These are phyloP conservation scores for Boletus speciosus DNA, from an alignment of 768 basidiomycete genomes.

Conservation along the genomic window DNA sequence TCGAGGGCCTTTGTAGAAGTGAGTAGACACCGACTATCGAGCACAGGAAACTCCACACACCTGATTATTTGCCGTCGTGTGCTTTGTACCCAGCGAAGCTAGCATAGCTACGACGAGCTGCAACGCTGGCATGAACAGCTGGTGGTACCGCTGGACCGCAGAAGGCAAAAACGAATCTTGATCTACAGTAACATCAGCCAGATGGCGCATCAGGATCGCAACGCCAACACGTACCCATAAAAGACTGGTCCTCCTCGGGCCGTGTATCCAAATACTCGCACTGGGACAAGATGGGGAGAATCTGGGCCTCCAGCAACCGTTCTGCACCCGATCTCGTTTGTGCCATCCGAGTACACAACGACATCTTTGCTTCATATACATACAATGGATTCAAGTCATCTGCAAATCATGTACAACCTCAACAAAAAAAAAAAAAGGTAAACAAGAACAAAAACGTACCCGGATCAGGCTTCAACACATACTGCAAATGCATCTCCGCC, in stretches of 20 bases:
- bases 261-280: slow-evolving; percentile 87
- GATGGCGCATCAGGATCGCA: not conserved
- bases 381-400: slow-evolving; percentile 90
- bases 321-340: slow-evolving; percentile 84
- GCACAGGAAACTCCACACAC: slow-evolving; percentile 32
- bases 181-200: slow-evolving; percentile 42
- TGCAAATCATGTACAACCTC: slow-evolving; percentile 26
- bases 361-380: slow-evolving; percentile 94
- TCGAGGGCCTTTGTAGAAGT: slow-evolving; percentile 42
- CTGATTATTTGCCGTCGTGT: slow-evolving; percentile 66
- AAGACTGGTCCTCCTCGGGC: slow-evolving; percentile 78
- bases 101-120: slow-evolving; percentile 78
- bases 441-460: slow-evolving; percentile 45
- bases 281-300: slow-evolving; percentile 69
- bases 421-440: not conserved
- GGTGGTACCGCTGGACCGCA: slow-evolving; percentile 86
- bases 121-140: slow-evolving; percentile 81
- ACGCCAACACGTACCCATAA: slow-evolving; percentile 56
- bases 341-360: slow-evolving; percentile 79
- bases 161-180: slow-evolving; percentile 85
- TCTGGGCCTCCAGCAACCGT: slow-evolving; percentile 70
- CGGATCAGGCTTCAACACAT: slow-evolving; percentile 84
- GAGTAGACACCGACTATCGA: not conserved
- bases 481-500: slow-evolving; percentile 67
- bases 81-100: slow-evolving; percentile 69